Percentiles rank a stretch among this genome's conserved stretches.
Evolutionary conservation across 2,329 filamentous ascomycete genomes (phyloP).

Genomic region (Hypoxylon sp.): DNA sequence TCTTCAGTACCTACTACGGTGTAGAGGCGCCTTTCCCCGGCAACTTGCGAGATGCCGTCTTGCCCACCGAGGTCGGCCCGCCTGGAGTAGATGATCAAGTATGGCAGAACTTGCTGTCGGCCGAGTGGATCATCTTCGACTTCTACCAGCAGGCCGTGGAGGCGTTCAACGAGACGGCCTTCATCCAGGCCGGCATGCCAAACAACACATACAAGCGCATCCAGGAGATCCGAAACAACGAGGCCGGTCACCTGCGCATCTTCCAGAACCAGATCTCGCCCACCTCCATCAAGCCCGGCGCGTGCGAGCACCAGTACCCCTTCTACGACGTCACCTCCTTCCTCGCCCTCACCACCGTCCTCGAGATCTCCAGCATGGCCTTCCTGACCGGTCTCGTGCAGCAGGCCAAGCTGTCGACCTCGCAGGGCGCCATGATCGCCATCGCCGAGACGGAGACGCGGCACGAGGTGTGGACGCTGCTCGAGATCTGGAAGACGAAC

Average conservation of each 20-base stretch:
- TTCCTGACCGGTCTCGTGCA: constrained; percentile 51
- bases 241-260: constrained; percentile 55
- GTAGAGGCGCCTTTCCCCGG: constrained; percentile 49
- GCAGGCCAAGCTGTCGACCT: constrained; percentile 45
- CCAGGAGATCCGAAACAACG: constrained; percentile 54
- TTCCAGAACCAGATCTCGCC: constrained; percentile 54
- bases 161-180: constrained; percentile 48
- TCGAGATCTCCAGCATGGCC: constrained; percentile 51
- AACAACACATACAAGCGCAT: constrained; percentile 48
- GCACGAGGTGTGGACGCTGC: constrained; percentile 53
- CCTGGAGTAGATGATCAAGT: constrained; percentile 52
- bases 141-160: constrained; percentile 56
- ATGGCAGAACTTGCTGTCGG: constrained; percentile 55
- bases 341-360: constrained; percentile 45
- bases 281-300: constrained; percentile 52
- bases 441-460: constrained; percentile 51
- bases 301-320: constrained; percentile 37
- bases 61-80: constrained; percentile 39
- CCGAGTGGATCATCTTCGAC: constrained; percentile 55
- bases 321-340: constrained; percentile 37
- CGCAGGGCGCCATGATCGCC: constrained; percentile 49
- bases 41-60: constrained; percentile 47
- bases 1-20: constrained; percentile 48
- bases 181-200: constrained; percentile 45
- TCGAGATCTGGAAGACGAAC: constrained; percentile 51